Base-by-base conservation (phyloP, 2,329 filamentous ascomycete species). In the Onygenales sp. region DNA sequence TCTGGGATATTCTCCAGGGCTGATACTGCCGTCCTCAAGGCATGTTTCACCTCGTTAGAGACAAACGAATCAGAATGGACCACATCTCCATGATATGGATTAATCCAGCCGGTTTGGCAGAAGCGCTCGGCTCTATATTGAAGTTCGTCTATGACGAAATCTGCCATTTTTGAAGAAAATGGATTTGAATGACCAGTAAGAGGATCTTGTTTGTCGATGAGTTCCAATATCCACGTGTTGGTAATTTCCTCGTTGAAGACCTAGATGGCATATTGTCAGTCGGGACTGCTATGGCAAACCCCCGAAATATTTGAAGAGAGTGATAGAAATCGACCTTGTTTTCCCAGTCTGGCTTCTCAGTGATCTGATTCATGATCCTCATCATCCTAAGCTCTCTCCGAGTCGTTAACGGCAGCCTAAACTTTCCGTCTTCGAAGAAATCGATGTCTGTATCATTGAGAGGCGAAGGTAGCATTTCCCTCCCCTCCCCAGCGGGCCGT, bases 31-130 rank as follows among this genome's bases (percentile, higher is more conserved):
- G 65, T 60, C 27, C 66, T 70, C 2, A 86, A 70, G 0, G 67
- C 64, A 1, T 73, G 33, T 10, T 68, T 65, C 0, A 79, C 55
- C 1, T 70, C 63, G 1, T 62, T 51, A 0, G 73, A 57, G 3
- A 83, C 67, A 0, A 72, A 60, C 0, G 57, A 65, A 61, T 84
- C 81, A 0, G 79, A 79, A 59, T 83, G 83, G 54, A 74, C 73
- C 1, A 81, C 69, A 4, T 61, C 64, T 2, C 66, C 62, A 50
- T 82, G 75, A 5, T 78, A 67, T 0, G 70, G 72, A 2, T 65
- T 65, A 3, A 78, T 57, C 5, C 76, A 62, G 0, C 71, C 70
- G 2, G 67, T 66, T 8, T 70, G 56, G 42, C 70, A 59, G 52
- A 71, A 70, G 3, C 67, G 56, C 3, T 56, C 60, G 0, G 76